Base-by-base conservation (phyloP, 257 asterid genomes). In the Primulina tabacum region DNA sequence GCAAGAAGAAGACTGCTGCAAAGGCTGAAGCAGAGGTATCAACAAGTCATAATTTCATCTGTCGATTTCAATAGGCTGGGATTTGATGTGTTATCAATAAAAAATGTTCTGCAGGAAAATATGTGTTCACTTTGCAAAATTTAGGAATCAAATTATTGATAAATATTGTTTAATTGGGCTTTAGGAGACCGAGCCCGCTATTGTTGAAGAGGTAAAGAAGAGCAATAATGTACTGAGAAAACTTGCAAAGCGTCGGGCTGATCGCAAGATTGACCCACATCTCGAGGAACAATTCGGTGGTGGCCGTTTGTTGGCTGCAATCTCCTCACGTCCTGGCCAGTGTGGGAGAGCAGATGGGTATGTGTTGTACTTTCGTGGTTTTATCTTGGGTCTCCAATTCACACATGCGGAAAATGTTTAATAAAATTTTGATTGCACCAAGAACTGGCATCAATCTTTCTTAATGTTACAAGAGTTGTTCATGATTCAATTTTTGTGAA, bases 21-120 rank as follows among this genome's bases (percentile, higher is more conserved):
- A 88, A 86, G 88, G 83, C 86, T 78, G 97, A 88, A 74, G 87
- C 83, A 68, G 91, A 80, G 83, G 92, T 83, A 59, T 71, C 58
- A 43, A 2, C 17, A 2, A 10, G 53, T 43, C n/a, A 43, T 43
- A 43, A 43, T 43, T 9, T 43, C 53, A 34, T 64, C 7, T 64
- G 10, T 11, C 26, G 18, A 16, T 4, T 32, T 20, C 34, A 43
- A 12, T 43, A 1, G 18, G 18, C 55, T 47, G 1, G 56, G 18
- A 16, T 47, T 47, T 14, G 56, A 14, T 2, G 0, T 16, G 56
- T 1, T 47, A 47, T 12, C 33, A 66, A 33, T 40, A 28, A 30
- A 14, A 16, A 12, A 12, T 29, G 1, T 10, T 38, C 57, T 8
- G 57, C 29, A 24, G 26, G 1, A 34, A 12, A 26, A 8, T 64